Evolutionary conservation across 768 basidiomycete species (phyloP), one percentile per base, ranked within the genome.

Genomic region (Omphalotus guepiniiformis): DNA sequence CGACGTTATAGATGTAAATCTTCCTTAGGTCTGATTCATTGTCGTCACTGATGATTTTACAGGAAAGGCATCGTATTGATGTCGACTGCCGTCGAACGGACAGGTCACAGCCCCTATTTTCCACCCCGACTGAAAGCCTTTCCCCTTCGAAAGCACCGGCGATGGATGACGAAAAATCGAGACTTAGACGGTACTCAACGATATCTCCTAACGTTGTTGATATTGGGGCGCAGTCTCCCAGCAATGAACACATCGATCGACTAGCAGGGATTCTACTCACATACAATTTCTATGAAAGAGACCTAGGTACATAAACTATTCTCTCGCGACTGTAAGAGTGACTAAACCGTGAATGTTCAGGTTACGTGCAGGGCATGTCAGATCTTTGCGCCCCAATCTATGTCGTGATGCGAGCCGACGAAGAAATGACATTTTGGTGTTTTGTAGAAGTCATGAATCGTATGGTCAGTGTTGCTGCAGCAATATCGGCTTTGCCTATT

Each of bases 301-400:
- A 93, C 22, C 72, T 93, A 34, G 91, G 90, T 93, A 57, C 57
- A 84, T 71, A 27, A 22, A 52, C 46, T 39, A 28, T 11, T 53
- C 40, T 23, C 32, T 39, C 35, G 34, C 42, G 3, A 19, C 1
- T 34, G 12, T 32, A 28, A 16, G 45, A 36, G 53, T 65, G 49
- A 21, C 26, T 68, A 35, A 15, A 29, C 2, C 9, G 39, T 49
- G 40, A 46, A n/a, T n/a, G 29, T 41, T 46, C 51, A 86, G 93
- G 94, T 23, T 97, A 98, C 63, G 96, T 98, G 4, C 96, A 98
- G 65, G 96, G 96, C 26, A 98, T 98, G 96, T 93, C 90, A 2
- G 96, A 99, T 65, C 78, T 99, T 12, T 89, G 90, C 56, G 86
- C 91, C 3, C 96, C 96, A 11, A 67, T 98, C 5, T 98, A 97